Evolutionary conservation across 352 stramenopile genomes (phyloP).

Genomic region (Pythium utonaiense): DNA sequence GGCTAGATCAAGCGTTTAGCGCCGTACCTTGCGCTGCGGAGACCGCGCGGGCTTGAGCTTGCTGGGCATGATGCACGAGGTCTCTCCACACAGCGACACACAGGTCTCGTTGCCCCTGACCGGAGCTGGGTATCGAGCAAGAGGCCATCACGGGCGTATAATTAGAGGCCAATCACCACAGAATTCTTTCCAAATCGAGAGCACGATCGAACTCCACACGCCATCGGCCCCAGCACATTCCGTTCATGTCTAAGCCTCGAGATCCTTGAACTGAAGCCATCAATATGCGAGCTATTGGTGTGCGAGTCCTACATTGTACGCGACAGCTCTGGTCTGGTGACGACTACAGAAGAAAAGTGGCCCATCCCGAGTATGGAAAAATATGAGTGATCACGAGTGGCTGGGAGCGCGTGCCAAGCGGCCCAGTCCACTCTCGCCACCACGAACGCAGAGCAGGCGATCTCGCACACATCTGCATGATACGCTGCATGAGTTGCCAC

Average conservation of each 20-base stretch:
- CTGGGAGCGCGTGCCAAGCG: background rate
- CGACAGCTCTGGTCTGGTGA: background rate
- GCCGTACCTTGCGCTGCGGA: constrained; percentile 14
- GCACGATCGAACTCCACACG: no score
- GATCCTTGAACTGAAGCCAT: background rate
- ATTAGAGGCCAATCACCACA: background rate
- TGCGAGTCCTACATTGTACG: background rate
- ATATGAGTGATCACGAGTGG: background rate
- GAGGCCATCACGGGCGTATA: background rate
- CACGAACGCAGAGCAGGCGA: background rate
- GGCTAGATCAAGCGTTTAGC: background rate
- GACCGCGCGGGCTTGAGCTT: constrained; percentile 16
- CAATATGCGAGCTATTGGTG: background rate
- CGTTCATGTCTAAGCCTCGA: no score
- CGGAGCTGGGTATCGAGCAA: background rate
- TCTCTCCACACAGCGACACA: background rate
- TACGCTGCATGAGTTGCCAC: background rate
- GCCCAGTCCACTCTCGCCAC: background rate
- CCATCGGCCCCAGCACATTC: no score
- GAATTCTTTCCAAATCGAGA: no score
- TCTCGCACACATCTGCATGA: background rate
- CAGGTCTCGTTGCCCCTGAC: background rate
- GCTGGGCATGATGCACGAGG: constrained; percentile 3
- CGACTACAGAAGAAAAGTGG: background rate
- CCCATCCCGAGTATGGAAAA: background rate